Percentiles rank a stretch among this genome's conserved stretches.
Conservation (phyloP, 2,329 filamentous ascomycete species). For the Colletotrichum sp. region DNA sequence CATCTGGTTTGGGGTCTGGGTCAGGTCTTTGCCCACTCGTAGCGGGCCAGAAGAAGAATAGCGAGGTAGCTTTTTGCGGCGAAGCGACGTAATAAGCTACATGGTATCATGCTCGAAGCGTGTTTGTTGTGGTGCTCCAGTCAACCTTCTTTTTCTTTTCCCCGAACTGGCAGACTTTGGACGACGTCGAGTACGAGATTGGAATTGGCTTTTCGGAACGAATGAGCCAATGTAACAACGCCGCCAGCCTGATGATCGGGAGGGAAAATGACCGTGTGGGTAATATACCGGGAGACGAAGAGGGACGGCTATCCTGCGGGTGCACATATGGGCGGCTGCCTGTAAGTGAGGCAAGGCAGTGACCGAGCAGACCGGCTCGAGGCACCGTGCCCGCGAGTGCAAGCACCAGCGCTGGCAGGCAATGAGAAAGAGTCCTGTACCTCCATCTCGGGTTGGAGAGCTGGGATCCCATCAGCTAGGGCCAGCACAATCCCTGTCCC, state of each 20-base stretch:
- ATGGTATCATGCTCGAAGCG: background rate
- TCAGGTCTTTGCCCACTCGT: background rate
- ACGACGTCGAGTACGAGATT: constrained; percentile 2
- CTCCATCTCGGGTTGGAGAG: background rate
- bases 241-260: background rate
- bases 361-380: background rate
- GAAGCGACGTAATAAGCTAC: background rate
- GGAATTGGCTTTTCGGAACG: background rate
- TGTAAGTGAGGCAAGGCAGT: background rate
- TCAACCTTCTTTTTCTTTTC: background rate
- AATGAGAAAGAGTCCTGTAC: background rate
- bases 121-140: background rate
- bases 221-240: background rate
- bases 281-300: background rate
- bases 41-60: background rate
- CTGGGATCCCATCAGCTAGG: background rate
- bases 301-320: background rate
- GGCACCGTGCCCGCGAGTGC: background rate
- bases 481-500: constrained; percentile 4
- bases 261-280: background rate
- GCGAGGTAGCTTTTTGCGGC: background rate
- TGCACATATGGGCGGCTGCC: background rate
- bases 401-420: background rate
- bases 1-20: constrained; percentile 6
- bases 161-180: background rate